Conservation (phyloP, 257 asterid species). For the Jasminum sambac region DNA sequence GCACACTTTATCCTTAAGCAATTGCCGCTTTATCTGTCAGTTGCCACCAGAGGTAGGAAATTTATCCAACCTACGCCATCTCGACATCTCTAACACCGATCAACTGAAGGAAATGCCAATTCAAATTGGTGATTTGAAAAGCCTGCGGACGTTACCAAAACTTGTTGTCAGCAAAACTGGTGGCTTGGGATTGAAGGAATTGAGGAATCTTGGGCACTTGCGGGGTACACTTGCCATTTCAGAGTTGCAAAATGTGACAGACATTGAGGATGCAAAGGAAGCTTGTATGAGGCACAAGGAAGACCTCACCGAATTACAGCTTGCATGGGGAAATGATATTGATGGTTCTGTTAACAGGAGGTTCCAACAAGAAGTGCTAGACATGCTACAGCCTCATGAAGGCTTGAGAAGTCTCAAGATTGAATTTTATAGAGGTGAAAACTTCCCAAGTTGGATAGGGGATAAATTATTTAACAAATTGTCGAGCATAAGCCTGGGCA, state of each 20-base stretch:
- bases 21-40: constrained; percentile 51
- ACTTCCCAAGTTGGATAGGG: constrained; percentile 65
- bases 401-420: constrained; percentile 49
- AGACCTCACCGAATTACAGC: constrained; percentile 48
- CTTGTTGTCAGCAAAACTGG: constrained; percentile 47
- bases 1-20: constrained; percentile 51
- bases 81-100: constrained; percentile 57
- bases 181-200: constrained; percentile 48
- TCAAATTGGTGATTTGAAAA: constrained; percentile 43
- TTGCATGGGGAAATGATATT: constrained; percentile 50
- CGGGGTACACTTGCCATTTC: constrained; percentile 53
- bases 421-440: constrained; percentile 44
- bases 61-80: constrained; percentile 55
- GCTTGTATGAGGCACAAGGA: constrained; percentile 43
- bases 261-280: constrained; percentile 52
- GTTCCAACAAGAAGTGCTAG: constrained; percentile 48
- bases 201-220: constrained; percentile 39
- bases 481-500: constrained; percentile 40
- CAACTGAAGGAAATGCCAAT: constrained; percentile 56
- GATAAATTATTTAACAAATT: constrained; percentile 42
- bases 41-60: constrained; percentile 55
- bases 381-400: constrained; percentile 50
- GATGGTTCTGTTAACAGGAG: constrained; percentile 29
- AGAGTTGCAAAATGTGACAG: constrained; percentile 57
- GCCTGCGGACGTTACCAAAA: constrained; percentile 56